Evolutionary conservation across 2,329 filamentous ascomycete genomes (phyloP), one percentile per base, ranked within the genome.

Genomic region (Helotiales sp.): DNA sequence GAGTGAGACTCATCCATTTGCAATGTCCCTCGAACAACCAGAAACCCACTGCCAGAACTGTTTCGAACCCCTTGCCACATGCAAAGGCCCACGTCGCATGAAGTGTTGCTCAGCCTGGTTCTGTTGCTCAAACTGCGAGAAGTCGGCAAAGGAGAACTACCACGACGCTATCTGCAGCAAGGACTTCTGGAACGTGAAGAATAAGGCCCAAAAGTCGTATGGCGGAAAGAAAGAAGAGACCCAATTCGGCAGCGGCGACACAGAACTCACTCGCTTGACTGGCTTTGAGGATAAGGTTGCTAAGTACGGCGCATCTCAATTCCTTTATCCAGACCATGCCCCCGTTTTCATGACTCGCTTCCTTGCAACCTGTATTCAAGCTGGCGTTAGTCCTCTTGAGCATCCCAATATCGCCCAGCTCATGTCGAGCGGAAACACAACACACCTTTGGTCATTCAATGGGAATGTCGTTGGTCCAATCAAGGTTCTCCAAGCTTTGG

Each of bases 401-500:
- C 47, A 56, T 27, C 36, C 34, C 10, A 27, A 34, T 10, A 56
- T 56, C 13, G 47, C 36, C 6, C 38, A 47, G 12, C 10, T 56
- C 9, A 31, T 51, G n/a, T 15, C 47, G 1, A 40, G 46, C 36
- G 47, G 46, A n/a, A 19, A 24, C 8, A 29, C 54, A 1, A 33
- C 33, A 9, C 15, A 29, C 17, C 24, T 10, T 6, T 57, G 55
- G 55, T 31, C 31, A 42, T 42, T 58, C 44, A 44, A 54, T 30
- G 55, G 55, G 24, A 58, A 44, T 38, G 44, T 58, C 7, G 19
- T n/a, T 1, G 55, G 46, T 19, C 55, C 55, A 4, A 54, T 58
- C 17, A 49, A 49, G 9, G 30, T 52, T 29, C 27, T 54, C 15
- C 50, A 58, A 24, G 36, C 27, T 6, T 25, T 58, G 15, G 55